These are phyloP conservation scores for Epichloe sp. DNA, from an alignment of 2,329 filamentous ascomycete genomes.

Conservation along the genomic window DNA sequence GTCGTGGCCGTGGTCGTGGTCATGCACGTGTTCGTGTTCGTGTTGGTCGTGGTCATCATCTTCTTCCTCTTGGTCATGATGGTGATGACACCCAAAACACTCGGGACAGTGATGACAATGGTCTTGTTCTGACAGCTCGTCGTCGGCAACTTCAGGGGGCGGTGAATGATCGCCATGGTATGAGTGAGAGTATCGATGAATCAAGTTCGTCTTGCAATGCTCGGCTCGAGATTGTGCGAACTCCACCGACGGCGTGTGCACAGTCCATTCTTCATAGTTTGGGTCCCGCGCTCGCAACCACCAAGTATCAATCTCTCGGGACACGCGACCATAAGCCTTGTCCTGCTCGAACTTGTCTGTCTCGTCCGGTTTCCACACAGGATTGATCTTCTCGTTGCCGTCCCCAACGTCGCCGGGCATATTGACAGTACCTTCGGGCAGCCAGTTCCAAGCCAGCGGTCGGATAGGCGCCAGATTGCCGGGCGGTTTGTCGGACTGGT, in stretches of 20 bases:
- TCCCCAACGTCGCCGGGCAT: slow-evolving; percentile 20
- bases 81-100: slow-evolving; percentile 14
- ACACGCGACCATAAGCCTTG: slow-evolving; percentile 44
- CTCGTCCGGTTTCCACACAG: slow-evolving; percentile 38
- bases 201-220: slow-evolving; percentile 45
- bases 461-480: slow-evolving; percentile 37
- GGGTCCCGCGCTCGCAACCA: slow-evolving; percentile 48
- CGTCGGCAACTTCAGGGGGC: slow-evolving; percentile 22
- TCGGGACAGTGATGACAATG: slow-evolving; percentile 23
- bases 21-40: slow-evolving; percentile 10
- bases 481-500: slow-evolving; percentile 33
- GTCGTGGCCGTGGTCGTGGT: slow-evolving; percentile 18
- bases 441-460: slow-evolving; percentile 43
- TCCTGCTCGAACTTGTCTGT: slow-evolving; percentile 47
- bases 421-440: slow-evolving; percentile 25
- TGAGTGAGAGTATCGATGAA: slow-evolving; percentile 39
- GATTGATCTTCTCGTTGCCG: slow-evolving; percentile 30
- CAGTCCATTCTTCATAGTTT: slow-evolving; percentile 45
- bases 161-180: slow-evolving; percentile 30
- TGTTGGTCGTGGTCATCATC: slow-evolving; percentile 9
- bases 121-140: slow-evolving; percentile 25
- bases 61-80: slow-evolving; percentile 18
- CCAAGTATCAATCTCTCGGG: slow-evolving; percentile 52
- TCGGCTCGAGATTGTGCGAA: slow-evolving; percentile 44
- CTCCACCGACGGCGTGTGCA: slow-evolving; percentile 47